Evolutionary conservation across 2,329 filamentous ascomycete species (phyloP).

Genomic region (Stachybotrys elegans): DNA sequence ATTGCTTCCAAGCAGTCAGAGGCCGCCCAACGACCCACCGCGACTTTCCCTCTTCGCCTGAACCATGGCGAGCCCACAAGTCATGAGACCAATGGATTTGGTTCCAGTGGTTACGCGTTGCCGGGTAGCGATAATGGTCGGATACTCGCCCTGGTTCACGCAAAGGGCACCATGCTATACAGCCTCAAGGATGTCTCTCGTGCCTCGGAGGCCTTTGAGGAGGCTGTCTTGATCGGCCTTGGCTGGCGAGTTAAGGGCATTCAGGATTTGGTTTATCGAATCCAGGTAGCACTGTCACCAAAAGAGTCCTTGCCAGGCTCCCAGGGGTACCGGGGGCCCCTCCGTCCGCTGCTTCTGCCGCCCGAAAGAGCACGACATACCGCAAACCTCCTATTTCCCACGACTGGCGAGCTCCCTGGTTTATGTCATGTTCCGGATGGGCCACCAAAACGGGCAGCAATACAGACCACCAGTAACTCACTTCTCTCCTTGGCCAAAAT

Average conservation of each 20-base stretch:
- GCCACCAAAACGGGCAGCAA: conserved; percentile 68
- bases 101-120: conserved; percentile 66
- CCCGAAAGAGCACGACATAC: conserved; percentile 82
- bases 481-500: conserved; percentile 94
- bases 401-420: conserved; percentile 72
- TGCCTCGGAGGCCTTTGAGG: conserved; percentile 87
- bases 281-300: conserved; percentile 63
- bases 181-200: conserved; percentile 73
- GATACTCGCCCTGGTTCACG: conserved; percentile 88
- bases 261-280: conserved; percentile 70
- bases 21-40: no score
- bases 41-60: no score
- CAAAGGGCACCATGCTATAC: conserved; percentile 98
- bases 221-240: conserved; percentile 84
- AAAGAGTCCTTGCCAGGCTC: conserved; percentile 8
- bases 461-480: conserved; percentile 94
- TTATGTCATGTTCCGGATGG: conserved; percentile 64
- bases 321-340: conserved; percentile 1
- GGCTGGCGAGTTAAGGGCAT: conserved; percentile 68
- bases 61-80: no score
- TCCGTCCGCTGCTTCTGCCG: conserved; percentile 65
- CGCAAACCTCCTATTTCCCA: conserved; percentile 74
- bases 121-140: conserved; percentile 85
- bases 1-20: no score
- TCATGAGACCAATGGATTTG: no score